phyloP scores from a whole-genome alignment of 768 basidiomycete genomes.

The Pleurotus tuber-regium region DNA sequence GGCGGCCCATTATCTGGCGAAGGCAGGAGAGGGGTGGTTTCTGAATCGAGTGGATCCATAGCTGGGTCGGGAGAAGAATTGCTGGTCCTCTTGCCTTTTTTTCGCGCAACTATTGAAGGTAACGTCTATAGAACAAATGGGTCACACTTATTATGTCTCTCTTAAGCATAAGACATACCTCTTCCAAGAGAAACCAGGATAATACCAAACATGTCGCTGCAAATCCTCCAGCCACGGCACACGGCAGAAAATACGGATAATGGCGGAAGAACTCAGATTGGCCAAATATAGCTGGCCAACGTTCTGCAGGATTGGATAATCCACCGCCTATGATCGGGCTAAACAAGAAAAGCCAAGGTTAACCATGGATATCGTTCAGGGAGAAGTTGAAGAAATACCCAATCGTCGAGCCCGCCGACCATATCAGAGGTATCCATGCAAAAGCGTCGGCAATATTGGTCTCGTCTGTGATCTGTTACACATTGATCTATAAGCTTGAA shows the following conservation, averaged over 20 bases:
- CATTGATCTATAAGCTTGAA: background rate
- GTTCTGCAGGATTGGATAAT: slow-evolving; percentile 25
- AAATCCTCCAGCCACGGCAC: slow-evolving; percentile 23
- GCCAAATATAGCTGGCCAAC: slow-evolving; percentile 26
- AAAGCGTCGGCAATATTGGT: slow-evolving; percentile 23
- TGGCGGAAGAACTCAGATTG: slow-evolving; percentile 21
- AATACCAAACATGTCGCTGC: slow-evolving; percentile 20
- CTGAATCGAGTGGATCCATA: background rate
- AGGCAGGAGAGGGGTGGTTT: background rate
- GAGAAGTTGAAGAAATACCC: background rate
- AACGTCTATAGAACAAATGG: slow-evolving; percentile 12
- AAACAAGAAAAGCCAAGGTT: no score
- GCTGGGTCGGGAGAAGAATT: background rate
- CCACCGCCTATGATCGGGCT: slow-evolving; percentile 32
- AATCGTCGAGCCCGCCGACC: slow-evolving; percentile 17
- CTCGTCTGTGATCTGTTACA: slow-evolving; percentile 15
- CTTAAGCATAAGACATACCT: slow-evolving; percentile 19
- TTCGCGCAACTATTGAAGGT: slow-evolving; percentile 2
- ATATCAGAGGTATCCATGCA: slow-evolving; percentile 21
- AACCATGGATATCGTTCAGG: no score
- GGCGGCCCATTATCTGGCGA: no score
- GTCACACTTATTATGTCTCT: slow-evolving; percentile 1
- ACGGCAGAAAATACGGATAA: slow-evolving; percentile 37
- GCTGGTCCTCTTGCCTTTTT: background rate
- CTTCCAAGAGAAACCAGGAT: slow-evolving; percentile 22